Conservation (phyloP, 1,139 yeast species). For the Yamadazyma atmosphaerica region DNA sequence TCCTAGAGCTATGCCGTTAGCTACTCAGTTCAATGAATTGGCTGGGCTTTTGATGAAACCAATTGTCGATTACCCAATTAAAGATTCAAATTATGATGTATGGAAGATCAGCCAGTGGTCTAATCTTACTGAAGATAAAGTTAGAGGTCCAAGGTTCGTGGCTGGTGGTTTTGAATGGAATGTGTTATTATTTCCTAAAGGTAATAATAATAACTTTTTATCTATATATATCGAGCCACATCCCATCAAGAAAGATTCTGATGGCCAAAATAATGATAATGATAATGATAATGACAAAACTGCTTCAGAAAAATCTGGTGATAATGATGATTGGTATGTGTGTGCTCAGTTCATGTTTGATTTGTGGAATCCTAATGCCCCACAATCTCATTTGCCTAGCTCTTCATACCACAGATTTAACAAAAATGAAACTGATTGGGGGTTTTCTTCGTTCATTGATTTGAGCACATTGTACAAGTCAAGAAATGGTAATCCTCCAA, state of each 20-base stretch:
- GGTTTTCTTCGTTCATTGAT: slow-evolving; percentile 78
- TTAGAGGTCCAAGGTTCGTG: slow-evolving; percentile 52
- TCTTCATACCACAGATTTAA: slow-evolving; percentile 81
- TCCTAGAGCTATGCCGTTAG: slow-evolving; percentile 22
- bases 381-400: slow-evolving; percentile 58
- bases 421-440: slow-evolving; percentile 88
- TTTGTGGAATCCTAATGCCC: slow-evolving; percentile 78
- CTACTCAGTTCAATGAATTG: slow-evolving; percentile 30
- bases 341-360: slow-evolving; percentile 91
- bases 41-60: slow-evolving; percentile 40
- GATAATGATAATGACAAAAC: too few species aligned
- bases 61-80: slow-evolving; percentile 44
- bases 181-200: slow-evolving; percentile 74
- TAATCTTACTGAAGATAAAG: slow-evolving; percentile 48
- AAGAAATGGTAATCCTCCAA: slow-evolving; percentile 12
- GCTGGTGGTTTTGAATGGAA: slow-evolving; percentile 78
- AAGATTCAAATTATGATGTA: slow-evolving; percentile 48
- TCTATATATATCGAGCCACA: slow-evolving; percentile 69
- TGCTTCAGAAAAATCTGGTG: slow-evolving; percentile 25
- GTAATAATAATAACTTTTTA: slow-evolving; percentile 51
- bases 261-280: slow-evolving; percentile 29
- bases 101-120: slow-evolving; percentile 79
- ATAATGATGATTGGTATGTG: slow-evolving; percentile 61
- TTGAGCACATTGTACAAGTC: slow-evolving; percentile 21
- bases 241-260: slow-evolving; percentile 30